A percentile compares a stretch with the other conserved stretches of the same genome.
phyloP scores from a whole-genome alignment of 345 rosid species.

The Psidium guajava region DNA sequence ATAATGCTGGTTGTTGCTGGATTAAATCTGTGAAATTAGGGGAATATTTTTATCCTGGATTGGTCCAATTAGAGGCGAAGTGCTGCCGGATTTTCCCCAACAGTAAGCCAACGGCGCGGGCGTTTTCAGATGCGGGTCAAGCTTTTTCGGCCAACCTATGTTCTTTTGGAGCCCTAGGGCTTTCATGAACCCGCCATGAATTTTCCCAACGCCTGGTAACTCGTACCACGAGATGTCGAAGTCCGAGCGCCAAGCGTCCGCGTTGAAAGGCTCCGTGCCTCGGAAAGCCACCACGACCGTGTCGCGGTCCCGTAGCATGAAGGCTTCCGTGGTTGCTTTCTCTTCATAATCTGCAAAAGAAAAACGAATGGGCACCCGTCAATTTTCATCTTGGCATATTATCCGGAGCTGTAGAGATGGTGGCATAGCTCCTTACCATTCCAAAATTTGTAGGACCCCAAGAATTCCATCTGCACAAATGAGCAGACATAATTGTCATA shows the following conservation, averaged over 20 bases:
- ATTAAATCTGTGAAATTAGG: no score
- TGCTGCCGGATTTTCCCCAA: no score
- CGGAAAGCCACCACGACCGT: conserved; percentile 27
- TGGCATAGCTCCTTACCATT: conserved; percentile 30
- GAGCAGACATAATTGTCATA: neutral
- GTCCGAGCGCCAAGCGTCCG: conserved; percentile 36
- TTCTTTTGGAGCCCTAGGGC: conserved; percentile 35
- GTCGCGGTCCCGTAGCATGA: conserved; percentile 7
- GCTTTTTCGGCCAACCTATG: neutral
- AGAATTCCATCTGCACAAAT: conserved; percentile 39
- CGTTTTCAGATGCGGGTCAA: neutral
- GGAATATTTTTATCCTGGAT: no score
- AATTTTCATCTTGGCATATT: neutral
- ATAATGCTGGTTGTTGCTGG: no score
- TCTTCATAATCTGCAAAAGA: conserved; percentile 16
- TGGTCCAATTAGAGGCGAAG: no score
- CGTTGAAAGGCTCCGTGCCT: conserved; percentile 32
- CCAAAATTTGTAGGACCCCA: conserved; percentile 46
- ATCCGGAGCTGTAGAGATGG: neutral
- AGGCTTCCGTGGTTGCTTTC: conserved; percentile 17
- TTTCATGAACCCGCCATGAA: conserved; percentile 56
- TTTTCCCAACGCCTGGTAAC: conserved; percentile 19
- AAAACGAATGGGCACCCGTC: neutral
- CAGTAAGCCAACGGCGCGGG: conserved; percentile 26
- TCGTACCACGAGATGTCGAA: conserved; percentile 34